These are phyloP conservation scores for Aeschynomene evenia DNA, from an alignment of 306 rosid species.

Conservation along the genomic window DNA sequence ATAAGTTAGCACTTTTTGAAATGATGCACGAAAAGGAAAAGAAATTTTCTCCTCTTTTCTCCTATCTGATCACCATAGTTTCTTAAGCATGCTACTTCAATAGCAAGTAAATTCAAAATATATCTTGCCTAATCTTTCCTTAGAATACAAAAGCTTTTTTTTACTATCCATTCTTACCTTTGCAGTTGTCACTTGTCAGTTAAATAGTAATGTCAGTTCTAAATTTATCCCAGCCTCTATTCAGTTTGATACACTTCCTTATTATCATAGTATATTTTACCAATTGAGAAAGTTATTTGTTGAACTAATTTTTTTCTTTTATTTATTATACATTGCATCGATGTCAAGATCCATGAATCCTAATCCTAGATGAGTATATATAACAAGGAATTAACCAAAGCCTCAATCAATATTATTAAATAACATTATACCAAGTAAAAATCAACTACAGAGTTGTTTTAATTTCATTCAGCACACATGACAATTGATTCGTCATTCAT, in stretches of 20 bases:
- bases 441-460: constrained; percentile 12
- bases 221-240: constrained; percentile 6
- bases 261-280: background rate
- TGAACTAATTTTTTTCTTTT: constrained; percentile 16
- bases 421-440: constrained; percentile 19
- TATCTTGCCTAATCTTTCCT: too few species aligned
- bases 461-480: constrained; percentile 21
- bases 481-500: constrained; percentile 17
- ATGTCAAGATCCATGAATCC: constrained; percentile 8
- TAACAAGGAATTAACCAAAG: background rate
- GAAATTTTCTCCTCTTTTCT: background rate
- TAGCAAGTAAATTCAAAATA: too few species aligned
- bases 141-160: too few species aligned
- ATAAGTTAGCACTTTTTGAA: background rate
- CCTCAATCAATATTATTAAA: background rate
- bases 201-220: constrained; percentile 10
- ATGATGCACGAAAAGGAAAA: background rate
- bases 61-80: too few species aligned
- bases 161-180: constrained; percentile 1
- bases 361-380: constrained; percentile 11
- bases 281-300: background rate
- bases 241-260: constrained; percentile 16
- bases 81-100: too few species aligned
- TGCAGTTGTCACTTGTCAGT: background rate
- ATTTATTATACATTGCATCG: constrained; percentile 1